Conservation (phyloP, 2,329 filamentous ascomycete species). For the Sarocladium kiliense region DNA sequence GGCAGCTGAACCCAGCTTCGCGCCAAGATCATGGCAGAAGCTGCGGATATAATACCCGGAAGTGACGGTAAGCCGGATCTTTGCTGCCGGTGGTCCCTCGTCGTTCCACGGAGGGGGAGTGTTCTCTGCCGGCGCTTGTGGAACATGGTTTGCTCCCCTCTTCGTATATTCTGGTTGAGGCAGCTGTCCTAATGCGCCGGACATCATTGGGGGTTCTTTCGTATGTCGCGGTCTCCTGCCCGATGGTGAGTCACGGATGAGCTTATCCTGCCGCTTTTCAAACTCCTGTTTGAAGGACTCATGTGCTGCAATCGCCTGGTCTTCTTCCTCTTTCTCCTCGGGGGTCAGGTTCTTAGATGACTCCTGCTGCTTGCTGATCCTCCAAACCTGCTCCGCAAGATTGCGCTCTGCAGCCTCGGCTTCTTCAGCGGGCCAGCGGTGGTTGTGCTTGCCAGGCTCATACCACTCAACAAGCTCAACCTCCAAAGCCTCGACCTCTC, state of each 20-base stretch:
- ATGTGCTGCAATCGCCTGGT: conserved; percentile 48
- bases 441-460: conserved; percentile 74
- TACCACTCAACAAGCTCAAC: conserved; percentile 81
- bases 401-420: conserved; percentile 69
- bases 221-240: conserved; percentile 21
- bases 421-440: conserved; percentile 75
- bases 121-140: conserved; percentile 38
- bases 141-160: conserved; percentile 49
- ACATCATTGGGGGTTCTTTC: conserved; percentile 46
- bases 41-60: conserved; percentile 96
- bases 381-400: conserved; percentile 68
- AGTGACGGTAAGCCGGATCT: conserved; percentile 84
- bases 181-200: conserved; percentile 48
- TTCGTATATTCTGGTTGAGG: conserved; percentile 35
- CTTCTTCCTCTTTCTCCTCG: conserved; percentile 51
- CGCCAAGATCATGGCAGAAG: conserved; percentile 85
- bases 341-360: conserved; percentile 43
- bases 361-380: conserved; percentile 53
- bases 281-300: conserved; percentile 54
- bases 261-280: conserved; percentile 51
- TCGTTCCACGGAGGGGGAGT: conserved; percentile 53
- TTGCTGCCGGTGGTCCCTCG: conserved; percentile 68
- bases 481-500: conserved; percentile 72
- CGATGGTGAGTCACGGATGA: conserved; percentile 45
- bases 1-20: conserved; percentile 73